Conservation (phyloP, 2,329 filamentous ascomycete genomes). For the Raffaelea arxii region DNA sequence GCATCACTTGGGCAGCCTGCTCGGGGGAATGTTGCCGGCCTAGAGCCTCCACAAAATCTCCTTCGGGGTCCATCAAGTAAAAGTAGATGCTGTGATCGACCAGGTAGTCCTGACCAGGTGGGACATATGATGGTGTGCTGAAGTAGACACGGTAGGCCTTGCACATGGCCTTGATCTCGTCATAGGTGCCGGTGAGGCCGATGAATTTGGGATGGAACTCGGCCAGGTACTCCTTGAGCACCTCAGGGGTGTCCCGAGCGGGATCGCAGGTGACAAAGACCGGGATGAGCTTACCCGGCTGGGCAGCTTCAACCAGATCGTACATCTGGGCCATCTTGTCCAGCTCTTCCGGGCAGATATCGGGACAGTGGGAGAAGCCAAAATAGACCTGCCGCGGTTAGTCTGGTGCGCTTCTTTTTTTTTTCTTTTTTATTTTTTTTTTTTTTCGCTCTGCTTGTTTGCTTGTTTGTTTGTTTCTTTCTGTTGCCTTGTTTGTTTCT, state of each 20-base stretch:
- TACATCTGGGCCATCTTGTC: constrained; percentile 99
- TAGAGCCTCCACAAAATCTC: constrained; percentile 95
- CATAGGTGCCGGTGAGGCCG: constrained; percentile 86
- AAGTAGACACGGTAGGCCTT: constrained; percentile 98
- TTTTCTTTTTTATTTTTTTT: too few species aligned
- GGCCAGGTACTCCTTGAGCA: constrained; percentile 73
- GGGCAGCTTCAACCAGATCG: constrained; percentile 53
- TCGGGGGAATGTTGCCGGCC: constrained; percentile 90
- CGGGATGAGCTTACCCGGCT: constrained; percentile 51
- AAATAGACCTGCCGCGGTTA: constrained; percentile 98
- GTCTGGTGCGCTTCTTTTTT: too few species aligned
- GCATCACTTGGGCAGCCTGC: constrained; percentile 72
- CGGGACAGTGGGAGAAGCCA: constrained; percentile 94
- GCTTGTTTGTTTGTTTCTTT: too few species aligned
- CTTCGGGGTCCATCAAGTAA: constrained; percentile 97
- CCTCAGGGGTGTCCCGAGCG: constrained; percentile 75
- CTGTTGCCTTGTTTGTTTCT: too few species aligned
- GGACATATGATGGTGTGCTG: constrained; percentile 77
- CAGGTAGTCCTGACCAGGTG: constrained; percentile 90
- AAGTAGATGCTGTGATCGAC: constrained; percentile 99
- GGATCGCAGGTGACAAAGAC: constrained; percentile 96
- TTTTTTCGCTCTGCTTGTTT: too few species aligned
- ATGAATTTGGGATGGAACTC: constrained; percentile 86
- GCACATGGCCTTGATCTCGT: constrained; percentile 88
- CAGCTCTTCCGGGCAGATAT: constrained; percentile 97